These are phyloP conservation scores for Pythium phragmitis DNA, from an alignment of 352 stramenopile genomes.

Conservation along the genomic window DNA sequence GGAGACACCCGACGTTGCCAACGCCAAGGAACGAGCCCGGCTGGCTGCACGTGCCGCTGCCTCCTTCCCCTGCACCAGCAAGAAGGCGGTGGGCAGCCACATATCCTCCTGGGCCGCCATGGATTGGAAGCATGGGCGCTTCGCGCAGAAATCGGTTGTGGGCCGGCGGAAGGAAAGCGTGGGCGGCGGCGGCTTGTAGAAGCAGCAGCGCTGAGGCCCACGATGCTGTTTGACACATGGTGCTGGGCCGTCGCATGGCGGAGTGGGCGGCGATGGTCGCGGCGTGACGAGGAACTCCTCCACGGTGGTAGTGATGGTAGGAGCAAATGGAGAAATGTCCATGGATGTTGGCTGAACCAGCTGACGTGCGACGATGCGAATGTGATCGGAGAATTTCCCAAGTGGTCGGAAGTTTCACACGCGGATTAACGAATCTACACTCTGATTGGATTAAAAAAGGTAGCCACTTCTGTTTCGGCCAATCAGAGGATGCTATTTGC, in stretches of 20 bases:
- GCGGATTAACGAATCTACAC: not conserved
- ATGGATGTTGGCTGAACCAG: not conserved
- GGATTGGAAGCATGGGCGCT: not conserved
- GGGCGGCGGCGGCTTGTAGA: not conserved
- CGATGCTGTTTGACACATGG: not conserved
- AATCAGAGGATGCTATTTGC: not conserved
- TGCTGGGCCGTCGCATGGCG: not conserved
- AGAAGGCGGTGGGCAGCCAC: not conserved
- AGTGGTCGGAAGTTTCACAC: not conserved
- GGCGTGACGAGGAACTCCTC: too few relatives aligned
- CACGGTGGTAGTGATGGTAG: not conserved
- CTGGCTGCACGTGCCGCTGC: conserved; percentile 38
- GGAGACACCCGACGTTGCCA: conserved; percentile 74
- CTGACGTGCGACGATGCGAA: not conserved
- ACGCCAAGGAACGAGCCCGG: conserved; percentile 74
- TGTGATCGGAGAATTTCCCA: not conserved
- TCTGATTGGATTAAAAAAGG: not conserved
- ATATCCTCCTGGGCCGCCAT: not conserved
- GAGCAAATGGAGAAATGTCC: conserved; percentile 4
- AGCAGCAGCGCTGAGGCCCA: not conserved
- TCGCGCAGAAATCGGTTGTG: not conserved
- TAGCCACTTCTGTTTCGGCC: conserved; percentile 11
- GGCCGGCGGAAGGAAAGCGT: not conserved
- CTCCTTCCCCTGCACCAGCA: conserved; percentile 1
- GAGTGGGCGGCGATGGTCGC: not conserved